phyloP scores from a whole-genome alignment of 768 basidiomycete species.

The Suillus weaverae region DNA sequence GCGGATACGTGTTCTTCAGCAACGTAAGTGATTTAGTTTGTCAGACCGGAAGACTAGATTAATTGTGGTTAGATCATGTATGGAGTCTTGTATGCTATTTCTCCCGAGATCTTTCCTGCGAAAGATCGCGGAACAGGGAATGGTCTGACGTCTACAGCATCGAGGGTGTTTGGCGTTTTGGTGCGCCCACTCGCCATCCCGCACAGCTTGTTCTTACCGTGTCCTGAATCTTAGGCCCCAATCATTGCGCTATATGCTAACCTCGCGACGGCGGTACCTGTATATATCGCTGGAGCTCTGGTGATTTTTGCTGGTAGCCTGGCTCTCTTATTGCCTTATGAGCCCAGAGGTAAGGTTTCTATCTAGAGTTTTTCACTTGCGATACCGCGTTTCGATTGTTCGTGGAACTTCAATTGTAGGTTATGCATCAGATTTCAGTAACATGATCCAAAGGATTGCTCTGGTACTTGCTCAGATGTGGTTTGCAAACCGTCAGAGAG shows the following conservation, averaged over 20 bases:
- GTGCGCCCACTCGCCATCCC: constrained; percentile 37
- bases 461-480: not conserved
- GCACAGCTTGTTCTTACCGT: not conserved
- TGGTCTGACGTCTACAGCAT: constrained; percentile 58
- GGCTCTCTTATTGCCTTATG: constrained; percentile 67
- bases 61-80: constrained; percentile 58
- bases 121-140: constrained; percentile 76
- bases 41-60: not conserved
- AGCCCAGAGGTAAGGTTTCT: constrained; percentile 72
- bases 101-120: constrained; percentile 70
- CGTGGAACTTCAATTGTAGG: not conserved
- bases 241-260: constrained; percentile 72
- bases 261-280: constrained; percentile 62
- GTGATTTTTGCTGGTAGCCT: constrained; percentile 60
- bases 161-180: constrained; percentile 67
- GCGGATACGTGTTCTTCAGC: constrained; percentile 65
- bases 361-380: constrained; percentile 38
- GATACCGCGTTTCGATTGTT: not conserved
- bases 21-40: constrained; percentile 40
- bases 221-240: constrained; percentile 49
- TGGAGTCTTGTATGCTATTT: constrained; percentile 69
- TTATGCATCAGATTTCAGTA: not conserved
- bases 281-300: constrained; percentile 69
- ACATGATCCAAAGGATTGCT: not conserved
- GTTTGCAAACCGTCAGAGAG: not conserved